Base-by-base conservation (phyloP, 2,329 filamentous ascomycete species). In the Chaetomium strumarium region DNA sequence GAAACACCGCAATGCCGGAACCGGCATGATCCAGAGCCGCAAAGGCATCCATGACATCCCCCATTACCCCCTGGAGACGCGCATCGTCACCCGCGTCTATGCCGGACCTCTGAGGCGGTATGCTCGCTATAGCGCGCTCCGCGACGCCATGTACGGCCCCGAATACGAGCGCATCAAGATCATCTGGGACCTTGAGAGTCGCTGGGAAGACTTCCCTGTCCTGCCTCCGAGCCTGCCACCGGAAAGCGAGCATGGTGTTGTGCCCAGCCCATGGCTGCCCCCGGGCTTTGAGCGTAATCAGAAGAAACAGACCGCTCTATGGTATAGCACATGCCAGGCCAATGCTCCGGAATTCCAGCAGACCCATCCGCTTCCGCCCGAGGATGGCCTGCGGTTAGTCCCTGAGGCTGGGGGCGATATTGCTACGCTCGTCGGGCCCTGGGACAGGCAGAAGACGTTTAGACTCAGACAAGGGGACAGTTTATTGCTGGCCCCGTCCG, bases 141-240 rank as follows among this genome's bases (percentile, higher is more conserved):
- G 74, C 10, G 66, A 69, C 24, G 63, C 68, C 31, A 70, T 74
- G 67, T 77, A 74, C 57, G 73, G 74, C 1, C 69, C 72, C 0
- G 66, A 68, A 20, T 61, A 63, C 29, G 60, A 66, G 8, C 62
- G 65, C 8, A 61, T 75, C 51, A 64, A 61, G 36, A 63, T 67
- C 42, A 64, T 68, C 24, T 67, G 69, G 61, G 64, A 63, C 29
- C 62, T 75, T 60, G 60, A 74, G 30, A 66, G 68, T 43, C 70
- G 69, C n/a, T 76, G 72, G 72, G 62, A 64, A 24, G 59, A 64
- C 41, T 72, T 67, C 61, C 67, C 68, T 3, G 67, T 74, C 9
- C 59, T 76, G 42, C 74, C 74, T 19, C 66, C 68, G 2, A 68
- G 64, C 52, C 44, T 62, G n/a, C 56, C 62, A 7, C 57, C 62